A percentile compares a stretch with the other conserved stretches of the same genome.
Conservation (phyloP, 2,329 filamentous ascomycete genomes). For the Stachybotrys chartarum region DNA sequence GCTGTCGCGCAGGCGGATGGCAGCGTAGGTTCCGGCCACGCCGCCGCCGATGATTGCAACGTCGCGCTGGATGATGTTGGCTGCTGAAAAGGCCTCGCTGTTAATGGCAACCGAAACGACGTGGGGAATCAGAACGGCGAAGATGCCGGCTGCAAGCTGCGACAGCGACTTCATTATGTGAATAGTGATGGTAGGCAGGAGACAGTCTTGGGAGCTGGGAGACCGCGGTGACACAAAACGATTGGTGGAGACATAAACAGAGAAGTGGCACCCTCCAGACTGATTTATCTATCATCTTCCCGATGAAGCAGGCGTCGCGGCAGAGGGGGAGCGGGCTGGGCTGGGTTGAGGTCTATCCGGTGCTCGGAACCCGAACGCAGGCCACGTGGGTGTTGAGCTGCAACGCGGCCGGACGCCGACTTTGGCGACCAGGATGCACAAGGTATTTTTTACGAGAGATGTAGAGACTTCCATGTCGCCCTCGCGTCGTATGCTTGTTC, state of each 20-base stretch:
- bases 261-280: background rate
- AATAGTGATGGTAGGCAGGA: background rate
- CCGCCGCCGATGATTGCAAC: conserved; percentile 33
- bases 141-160: background rate
- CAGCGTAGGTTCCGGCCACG: conserved; percentile 29
- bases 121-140: background rate
- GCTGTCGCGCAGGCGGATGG: conserved; percentile 27
- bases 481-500: background rate
- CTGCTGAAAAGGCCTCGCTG: background rate
- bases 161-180: background rate
- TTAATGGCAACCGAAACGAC: background rate
- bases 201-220: too few species aligned
- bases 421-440: too few species aligned
- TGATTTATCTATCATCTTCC: background rate
- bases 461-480: too few species aligned
- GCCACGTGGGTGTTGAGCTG: background rate
- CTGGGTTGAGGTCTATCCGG: background rate
- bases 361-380: background rate
- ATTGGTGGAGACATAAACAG: background rate
- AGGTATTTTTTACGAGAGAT: too few species aligned
- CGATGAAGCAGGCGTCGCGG: background rate
- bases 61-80: conserved; percentile 8
- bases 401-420: background rate
- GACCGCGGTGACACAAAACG: too few species aligned
- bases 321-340: background rate